Evolutionary conservation across 2,329 filamentous ascomycete genomes (phyloP), one percentile per base, ranked within the genome.

Genomic region (Talaromyces funiculosus): DNA sequence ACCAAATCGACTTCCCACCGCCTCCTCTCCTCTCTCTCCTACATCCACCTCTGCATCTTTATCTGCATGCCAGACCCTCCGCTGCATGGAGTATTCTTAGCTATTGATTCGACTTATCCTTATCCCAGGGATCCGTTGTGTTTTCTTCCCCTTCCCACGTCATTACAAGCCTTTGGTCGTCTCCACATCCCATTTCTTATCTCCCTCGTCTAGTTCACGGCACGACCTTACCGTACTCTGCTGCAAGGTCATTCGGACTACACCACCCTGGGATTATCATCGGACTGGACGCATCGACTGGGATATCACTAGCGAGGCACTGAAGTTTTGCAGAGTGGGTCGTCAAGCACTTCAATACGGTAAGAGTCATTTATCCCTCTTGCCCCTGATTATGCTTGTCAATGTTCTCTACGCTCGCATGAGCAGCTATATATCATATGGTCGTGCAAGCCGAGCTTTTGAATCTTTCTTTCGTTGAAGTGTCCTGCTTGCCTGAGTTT

Each of bases 241-340:
- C 61, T 62, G 61, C 61, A 62, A 62, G 61, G 61, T 53, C 24
- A 58, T 58, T 45, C 29, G 22, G 22, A 51, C 43, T 45, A 35
- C 40, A 47, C 58, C 26, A 31, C n/a, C 24, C n/a, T n/a, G 33
- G 33, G 18, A 26, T 47, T 40, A 24, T 35, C 35, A 37, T 12
- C 47, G 10, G 26, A 31, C 20, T 43, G 12, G 45, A 61, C 51
- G 45, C 45, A 16, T 59, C 45, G 7, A 51, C 45, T 59, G 35
- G 14, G 16, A 53, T 35, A 33, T 37, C 35, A 29, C 38, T 33
- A 51, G 56, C 20, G 31, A 22, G 20, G n/a, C 16, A 45, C 40
- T 47, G 31, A 40, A 35, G 24, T 35, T n/a, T 53, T 33, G n/a
- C 18, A 45, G n/a, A 31, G 59, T 53, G 59, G 59, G 53, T 56